phyloP scores from a whole-genome alignment of 202 grass and related monocot species.

The Panicum hallii region DNA sequence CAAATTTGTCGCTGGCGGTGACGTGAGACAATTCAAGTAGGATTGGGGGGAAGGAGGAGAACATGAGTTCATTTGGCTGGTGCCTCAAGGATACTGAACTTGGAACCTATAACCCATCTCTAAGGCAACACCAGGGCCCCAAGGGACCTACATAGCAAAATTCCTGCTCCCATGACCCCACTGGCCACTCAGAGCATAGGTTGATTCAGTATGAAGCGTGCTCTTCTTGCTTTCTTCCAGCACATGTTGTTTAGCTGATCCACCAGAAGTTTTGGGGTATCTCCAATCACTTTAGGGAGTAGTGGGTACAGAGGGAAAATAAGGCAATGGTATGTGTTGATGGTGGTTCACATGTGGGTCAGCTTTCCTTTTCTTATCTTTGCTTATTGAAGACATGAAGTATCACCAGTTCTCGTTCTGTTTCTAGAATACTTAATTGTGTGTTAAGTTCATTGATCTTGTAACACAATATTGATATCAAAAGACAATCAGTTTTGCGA shows the following conservation, averaged over 20 bases:
- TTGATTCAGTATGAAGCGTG: neutral
- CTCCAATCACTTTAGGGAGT: neutral
- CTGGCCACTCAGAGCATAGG: neutral
- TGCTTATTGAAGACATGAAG: neutral
- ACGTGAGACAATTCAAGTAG: neutral
- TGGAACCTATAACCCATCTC: neutral
- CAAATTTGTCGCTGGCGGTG: neutral
- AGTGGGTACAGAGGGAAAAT: neutral
- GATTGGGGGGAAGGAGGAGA: neutral
- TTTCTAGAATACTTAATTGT: neutral
- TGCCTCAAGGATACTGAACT: neutral
- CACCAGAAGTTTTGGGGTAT: neutral
- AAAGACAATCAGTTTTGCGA: neutral
- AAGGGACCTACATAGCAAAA: neutral
- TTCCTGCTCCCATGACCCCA: neutral
- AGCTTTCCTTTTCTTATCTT: constrained; percentile 1
- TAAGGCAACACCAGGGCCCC: neutral
- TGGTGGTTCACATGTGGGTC: neutral
- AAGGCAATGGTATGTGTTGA: neutral
- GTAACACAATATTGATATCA: neutral
- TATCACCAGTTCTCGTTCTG: neutral
- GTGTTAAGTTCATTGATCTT: neutral
- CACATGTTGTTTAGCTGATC: neutral
- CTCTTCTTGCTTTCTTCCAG: neutral
- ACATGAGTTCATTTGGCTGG: neutral